phyloP scores from a whole-genome alignment of 352 stramenopile genomes.

The Phytophthora lateralis region DNA sequence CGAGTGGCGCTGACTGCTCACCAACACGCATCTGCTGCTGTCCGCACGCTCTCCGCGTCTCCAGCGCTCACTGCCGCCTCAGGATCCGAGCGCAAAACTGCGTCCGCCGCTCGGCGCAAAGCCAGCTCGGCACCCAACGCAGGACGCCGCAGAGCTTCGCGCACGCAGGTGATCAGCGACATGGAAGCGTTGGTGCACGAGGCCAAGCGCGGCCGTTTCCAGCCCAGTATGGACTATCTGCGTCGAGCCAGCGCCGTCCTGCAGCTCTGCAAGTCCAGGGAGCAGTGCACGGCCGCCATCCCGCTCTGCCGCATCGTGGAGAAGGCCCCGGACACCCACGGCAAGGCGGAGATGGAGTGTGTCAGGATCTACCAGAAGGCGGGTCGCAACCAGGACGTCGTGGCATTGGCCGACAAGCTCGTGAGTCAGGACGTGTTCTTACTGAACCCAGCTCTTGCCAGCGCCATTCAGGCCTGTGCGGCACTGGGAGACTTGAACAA shows the following conservation, averaged over 20 bases:
- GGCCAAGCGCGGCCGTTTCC: constrained; percentile 35
- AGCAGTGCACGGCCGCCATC: constrained; percentile 61
- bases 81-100: background rate
- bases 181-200: constrained; percentile 49
- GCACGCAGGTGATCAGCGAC: constrained; percentile 34
- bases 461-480: constrained; percentile 65
- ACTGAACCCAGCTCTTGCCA: constrained; percentile 60
- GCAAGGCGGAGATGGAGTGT: constrained; percentile 55
- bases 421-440: constrained; percentile 72
- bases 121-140: background rate
- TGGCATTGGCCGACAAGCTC: constrained; percentile 56
- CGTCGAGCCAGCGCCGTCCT: constrained; percentile 47
- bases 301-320: constrained; percentile 64
- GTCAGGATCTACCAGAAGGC: constrained; percentile 70
- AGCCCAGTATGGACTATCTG: constrained; percentile 55
- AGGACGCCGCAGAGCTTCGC: constrained; percentile 16
- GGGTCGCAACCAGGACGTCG: constrained; percentile 50
- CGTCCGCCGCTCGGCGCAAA: constrained; percentile 12
- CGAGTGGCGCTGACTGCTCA: constrained; percentile 9
- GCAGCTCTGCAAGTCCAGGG: constrained; percentile 52
- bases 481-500: constrained; percentile 51
- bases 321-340: constrained; percentile 38
- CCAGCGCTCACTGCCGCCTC: constrained; percentile 1
- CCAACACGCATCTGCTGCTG: constrained; percentile 1
- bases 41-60: constrained; percentile 27